A percentile compares a stretch with the other conserved stretches of the same genome.
Conservation (phyloP, 2,329 filamentous ascomycete species). For the Leptographium lundbergii region DNA sequence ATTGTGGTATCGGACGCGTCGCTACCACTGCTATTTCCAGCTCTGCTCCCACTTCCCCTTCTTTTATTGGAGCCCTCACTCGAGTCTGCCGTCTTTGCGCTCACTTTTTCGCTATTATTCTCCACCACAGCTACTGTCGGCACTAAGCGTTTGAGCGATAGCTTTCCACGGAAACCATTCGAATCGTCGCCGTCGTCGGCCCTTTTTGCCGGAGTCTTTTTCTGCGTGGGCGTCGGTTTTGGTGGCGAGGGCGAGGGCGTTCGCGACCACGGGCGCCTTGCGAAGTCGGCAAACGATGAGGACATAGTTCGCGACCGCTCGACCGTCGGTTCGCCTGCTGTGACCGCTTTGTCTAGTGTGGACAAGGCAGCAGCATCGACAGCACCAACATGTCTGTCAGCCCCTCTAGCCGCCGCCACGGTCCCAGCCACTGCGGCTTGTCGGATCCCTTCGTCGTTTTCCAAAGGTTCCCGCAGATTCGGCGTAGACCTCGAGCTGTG, state of each 20-base stretch:
- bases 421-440: not conserved
- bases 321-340: conserved; percentile 7
- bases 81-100: not conserved
- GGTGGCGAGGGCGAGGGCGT: conserved; percentile 36
- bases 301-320: conserved; percentile 23
- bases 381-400: not conserved
- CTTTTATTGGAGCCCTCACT: not conserved
- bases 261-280: conserved; percentile 36
- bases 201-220: not conserved
- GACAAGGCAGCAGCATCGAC: not conserved
- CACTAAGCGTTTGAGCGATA: conserved; percentile 6
- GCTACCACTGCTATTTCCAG: conserved; percentile 1
- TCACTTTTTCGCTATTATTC: conserved; percentile 4
- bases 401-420: not conserved
- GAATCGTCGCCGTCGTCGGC: conserved; percentile 8
- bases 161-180: conserved; percentile 1
- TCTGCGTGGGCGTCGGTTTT: conserved; percentile 7
- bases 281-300: conserved; percentile 36
- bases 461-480: conserved; percentile 21
- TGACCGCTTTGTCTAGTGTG: not conserved
- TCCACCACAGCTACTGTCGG: conserved; percentile 1
- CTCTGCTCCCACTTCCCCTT: conserved; percentile 11
- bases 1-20: not conserved
- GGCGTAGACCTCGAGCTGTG: conserved; percentile 29
- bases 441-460: conserved; percentile 12